These are phyloP conservation scores for Lichtheimia hyalospora DNA, from an alignment of 371 early-diverging fungal species.

Conservation along the genomic window DNA sequence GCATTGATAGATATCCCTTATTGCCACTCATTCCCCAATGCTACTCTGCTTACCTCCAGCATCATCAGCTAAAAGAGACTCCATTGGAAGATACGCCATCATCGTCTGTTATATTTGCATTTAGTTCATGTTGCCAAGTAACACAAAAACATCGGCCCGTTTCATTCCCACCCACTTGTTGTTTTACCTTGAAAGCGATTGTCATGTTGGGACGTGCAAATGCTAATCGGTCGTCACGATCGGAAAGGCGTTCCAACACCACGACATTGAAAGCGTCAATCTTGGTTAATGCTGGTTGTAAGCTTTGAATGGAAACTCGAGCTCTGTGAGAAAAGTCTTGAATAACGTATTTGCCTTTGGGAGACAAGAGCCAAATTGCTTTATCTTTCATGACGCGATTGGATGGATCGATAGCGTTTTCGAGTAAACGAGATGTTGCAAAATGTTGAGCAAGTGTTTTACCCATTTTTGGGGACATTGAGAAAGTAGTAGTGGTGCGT, in stretches of 20 bases:
- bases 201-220: slow-evolving; percentile 54
- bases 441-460: slow-evolving; percentile 47
- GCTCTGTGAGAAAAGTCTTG: slow-evolving; percentile 41
- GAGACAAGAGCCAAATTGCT: slow-evolving; percentile 46
- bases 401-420: slow-evolving; percentile 47
- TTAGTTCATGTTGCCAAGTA: too few species aligned
- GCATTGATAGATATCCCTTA: too few species aligned
- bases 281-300: slow-evolving; percentile 16
- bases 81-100: slow-evolving; percentile 47
- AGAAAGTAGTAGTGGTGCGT: background rate
- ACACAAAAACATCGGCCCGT: background rate
- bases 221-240: slow-evolving; percentile 35
- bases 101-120: slow-evolving; percentile 27
- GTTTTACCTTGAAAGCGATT: slow-evolving; percentile 40
- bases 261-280: slow-evolving; percentile 27
- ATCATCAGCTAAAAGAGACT: slow-evolving; percentile 35
- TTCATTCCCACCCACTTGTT: background rate
- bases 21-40: background rate
- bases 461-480: background rate
- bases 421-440: slow-evolving; percentile 50
- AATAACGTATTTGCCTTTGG: slow-evolving; percentile 53
- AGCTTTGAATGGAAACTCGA: slow-evolving; percentile 26
- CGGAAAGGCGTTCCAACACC: slow-evolving; percentile 31
- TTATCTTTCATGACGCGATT: slow-evolving; percentile 50
- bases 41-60: slow-evolving; percentile 35